Conservation (phyloP, 768 basidiomycete genomes). For the Macrolepiota fuliginosa region DNA sequence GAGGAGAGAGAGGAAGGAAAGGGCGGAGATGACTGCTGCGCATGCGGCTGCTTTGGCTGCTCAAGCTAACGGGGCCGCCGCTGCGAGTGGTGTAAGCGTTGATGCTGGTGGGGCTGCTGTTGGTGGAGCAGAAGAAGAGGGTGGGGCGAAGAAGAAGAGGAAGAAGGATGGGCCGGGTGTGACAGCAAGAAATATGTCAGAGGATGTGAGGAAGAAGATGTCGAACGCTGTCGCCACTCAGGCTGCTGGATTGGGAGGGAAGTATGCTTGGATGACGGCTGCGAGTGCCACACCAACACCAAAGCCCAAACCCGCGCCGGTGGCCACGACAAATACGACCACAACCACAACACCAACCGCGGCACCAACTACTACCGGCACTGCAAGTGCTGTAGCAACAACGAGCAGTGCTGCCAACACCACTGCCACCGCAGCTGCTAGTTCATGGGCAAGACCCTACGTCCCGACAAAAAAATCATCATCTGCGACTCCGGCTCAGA, state of each 20-base stretch:
- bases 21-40: conserved; percentile 68
- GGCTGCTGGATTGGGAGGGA: conserved; percentile 80
- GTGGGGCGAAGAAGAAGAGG: conserved; percentile 71
- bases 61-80: conserved; percentile 43
- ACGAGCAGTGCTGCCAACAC: conserved; percentile 27
- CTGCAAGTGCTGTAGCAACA: conserved; percentile 26
- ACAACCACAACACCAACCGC: conserved; percentile 21
- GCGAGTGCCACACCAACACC: conserved; percentile 40
- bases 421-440: conserved; percentile 23
- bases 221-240: conserved; percentile 87
- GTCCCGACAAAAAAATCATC: conserved; percentile 25
- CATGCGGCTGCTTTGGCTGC: conserved; percentile 63
- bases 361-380: conserved; percentile 24
- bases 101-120: conserved; percentile 25
- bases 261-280: conserved; percentile 88
- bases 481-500: background rate
- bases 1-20: conserved; percentile 75
- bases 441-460: conserved; percentile 64
- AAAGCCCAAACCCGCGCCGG: conserved; percentile 21
- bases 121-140: conserved; percentile 28
- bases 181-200: conserved; percentile 86
- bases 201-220: conserved; percentile 90
- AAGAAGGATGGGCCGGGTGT: conserved; percentile 84
- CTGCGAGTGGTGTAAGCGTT: conserved; percentile 26
- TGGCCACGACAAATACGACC: conserved; percentile 30